phyloP scores from a whole-genome alignment of 495 filamentous ascomycete genomes.

The Penicillium turbatum region DNA sequence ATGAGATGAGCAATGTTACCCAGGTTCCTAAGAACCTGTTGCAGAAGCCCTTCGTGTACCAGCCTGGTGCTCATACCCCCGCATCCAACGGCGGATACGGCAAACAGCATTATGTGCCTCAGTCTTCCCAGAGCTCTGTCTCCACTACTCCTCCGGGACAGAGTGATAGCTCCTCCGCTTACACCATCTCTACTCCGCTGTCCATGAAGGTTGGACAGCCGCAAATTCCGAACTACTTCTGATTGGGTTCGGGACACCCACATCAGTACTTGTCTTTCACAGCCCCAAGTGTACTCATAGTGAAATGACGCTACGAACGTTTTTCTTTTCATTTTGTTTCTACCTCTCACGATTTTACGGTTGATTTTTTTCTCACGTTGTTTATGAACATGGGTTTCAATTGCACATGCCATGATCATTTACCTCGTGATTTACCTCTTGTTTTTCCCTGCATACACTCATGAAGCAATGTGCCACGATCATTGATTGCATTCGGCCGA shows the following conservation, averaged over 20 bases:
- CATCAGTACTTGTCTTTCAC: conserved; percentile 16
- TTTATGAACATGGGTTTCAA: conserved; percentile 28
- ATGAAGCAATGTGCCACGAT: conserved; percentile 24
- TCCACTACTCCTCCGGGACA: conserved; percentile 32
- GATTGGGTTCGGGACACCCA: conserved; percentile 12
- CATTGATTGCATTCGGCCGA: conserved; percentile 11
- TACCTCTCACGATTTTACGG: conserved; percentile 41
- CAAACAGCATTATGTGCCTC: conserved; percentile 26
- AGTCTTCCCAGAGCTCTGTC: conserved; percentile 27
- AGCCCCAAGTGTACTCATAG: conserved; percentile 42
- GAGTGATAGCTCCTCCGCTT: conserved; percentile 30
- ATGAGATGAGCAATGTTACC: conserved; percentile 30
- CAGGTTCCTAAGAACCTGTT: conserved; percentile 34
- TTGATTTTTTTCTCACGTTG: conserved; percentile 29
- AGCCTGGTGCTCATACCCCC: conserved; percentile 24
- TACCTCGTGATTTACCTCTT: conserved; percentile 12
- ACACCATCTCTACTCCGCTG: conserved; percentile 23
- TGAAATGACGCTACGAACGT: conserved; percentile 43
- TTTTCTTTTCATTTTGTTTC: conserved; percentile 13
- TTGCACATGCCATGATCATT: conserved; percentile 31
- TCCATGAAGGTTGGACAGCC: conserved; percentile 27
- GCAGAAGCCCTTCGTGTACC: conserved; percentile 33
- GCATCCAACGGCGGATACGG: conserved; percentile 25
- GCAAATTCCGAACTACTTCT: conserved; percentile 35
- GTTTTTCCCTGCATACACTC: conserved; percentile 13